A percentile compares a stretch with the other conserved stretches of the same genome.
Evolutionary conservation across 2,329 filamentous ascomycete species (phyloP).

Genomic region (Dryadomyces sulphureus): DNA sequence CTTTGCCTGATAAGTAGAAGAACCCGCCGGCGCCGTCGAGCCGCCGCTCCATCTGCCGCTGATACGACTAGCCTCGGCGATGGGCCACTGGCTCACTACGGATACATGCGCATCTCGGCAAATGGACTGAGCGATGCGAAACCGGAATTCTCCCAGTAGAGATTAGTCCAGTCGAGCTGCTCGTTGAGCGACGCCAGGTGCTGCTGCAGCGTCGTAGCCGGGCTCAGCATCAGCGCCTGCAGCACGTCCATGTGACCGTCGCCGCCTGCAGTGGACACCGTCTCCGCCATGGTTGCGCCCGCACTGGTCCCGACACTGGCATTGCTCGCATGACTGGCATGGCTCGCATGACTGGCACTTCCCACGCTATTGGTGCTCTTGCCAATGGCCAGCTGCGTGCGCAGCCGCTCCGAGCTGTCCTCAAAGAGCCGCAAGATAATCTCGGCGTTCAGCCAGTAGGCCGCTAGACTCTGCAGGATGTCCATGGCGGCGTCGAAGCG

Average conservation of each 20-base stretch:
- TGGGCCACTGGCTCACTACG: background rate
- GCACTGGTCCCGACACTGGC: no score
- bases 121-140: conserved; percentile 8
- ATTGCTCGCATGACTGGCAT: no score
- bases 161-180: conserved; percentile 8
- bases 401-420: conserved; percentile 5
- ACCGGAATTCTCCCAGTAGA: conserved; percentile 8
- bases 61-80: background rate
- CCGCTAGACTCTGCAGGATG: conserved; percentile 10
- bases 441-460: conserved; percentile 12
- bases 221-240: conserved; percentile 1
- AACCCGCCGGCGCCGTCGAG: no score
- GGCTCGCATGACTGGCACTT: no score
- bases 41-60: no score
- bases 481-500: conserved; percentile 11
- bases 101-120: conserved; percentile 8
- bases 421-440: conserved; percentile 13
- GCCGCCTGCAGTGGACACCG: background rate
- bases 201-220: conserved; percentile 1
- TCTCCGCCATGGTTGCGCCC: background rate
- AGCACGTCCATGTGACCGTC: background rate
- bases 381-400: conserved; percentile 2
- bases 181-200: conserved; percentile 6
- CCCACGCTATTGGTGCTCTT: background rate
- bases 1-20: background rate